Evolutionary conservation across 305 asterid species (phyloP), one percentile per base, ranked within the genome.

Genomic region (Solanum hybrid): DNA sequence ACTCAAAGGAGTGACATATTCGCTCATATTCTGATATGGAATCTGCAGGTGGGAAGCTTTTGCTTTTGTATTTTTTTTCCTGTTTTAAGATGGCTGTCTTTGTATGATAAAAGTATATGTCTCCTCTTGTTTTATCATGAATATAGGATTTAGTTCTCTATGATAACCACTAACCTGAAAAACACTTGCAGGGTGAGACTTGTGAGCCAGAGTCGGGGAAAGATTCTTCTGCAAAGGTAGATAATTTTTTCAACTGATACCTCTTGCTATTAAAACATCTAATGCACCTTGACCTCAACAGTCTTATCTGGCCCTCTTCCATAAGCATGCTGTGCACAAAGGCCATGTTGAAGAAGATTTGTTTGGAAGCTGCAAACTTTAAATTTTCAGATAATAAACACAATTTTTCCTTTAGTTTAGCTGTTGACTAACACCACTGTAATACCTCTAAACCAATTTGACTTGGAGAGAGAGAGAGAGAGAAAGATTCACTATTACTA

Each of bases 1-100:
- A 94, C 98, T 85, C 97, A 96, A 91, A 94, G 99, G 92, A 98
- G 99, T 92, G 98, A 98, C 92, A 91, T 95, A 90, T 98, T 98
- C 91, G 96, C 99, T 89, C 99, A 98, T 91, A 98, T 98, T 91
- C 93, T 98, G 91, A 98, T 98, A 95, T 98, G 99, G 99, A 98
- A 96, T 92, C 94, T 98, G 90, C 99, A 98, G 99, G 99, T 96
- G 88, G 78, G 76, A 88, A 88, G 79, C 27, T 84, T 88, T 88
- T 22, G 73, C 35, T 71, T 76, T 73, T 79, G 73, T 66, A 66
- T 77, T n/a, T 87, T 38, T 85, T 64, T 82, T 89, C 75, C 56
- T 82, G 88, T 85, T 88, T 89, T 73, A 87, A 88, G 45, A 36
- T 69, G 31, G 34, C 27, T 40, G 40, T 73, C 38, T 34, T 89